Evolutionary conservation across 2,329 filamentous ascomycete genomes (phyloP).

Genomic region (Colletotrichum gigasporum): DNA sequence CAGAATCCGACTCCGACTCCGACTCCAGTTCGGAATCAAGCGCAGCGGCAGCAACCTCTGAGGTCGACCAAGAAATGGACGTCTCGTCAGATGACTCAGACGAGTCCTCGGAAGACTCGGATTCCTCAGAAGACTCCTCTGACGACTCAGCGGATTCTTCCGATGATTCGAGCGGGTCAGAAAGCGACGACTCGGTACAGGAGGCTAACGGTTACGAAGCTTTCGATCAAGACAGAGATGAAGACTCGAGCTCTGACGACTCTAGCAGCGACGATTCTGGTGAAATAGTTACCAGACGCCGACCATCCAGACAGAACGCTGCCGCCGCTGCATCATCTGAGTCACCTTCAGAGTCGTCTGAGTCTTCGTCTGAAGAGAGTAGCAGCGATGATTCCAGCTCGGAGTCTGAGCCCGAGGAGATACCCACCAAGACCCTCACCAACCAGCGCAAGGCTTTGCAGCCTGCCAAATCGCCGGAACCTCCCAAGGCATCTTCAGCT

Average conservation of each 20-base stretch:
- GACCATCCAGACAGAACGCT: background rate
- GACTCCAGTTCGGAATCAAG: slow-evolving; percentile 42
- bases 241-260: slow-evolving; percentile 26
- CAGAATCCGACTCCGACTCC: slow-evolving; percentile 41
- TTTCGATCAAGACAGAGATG: background rate
- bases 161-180: background rate
- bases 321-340: slow-evolving; percentile 8
- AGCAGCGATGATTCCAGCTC: slow-evolving; percentile 36
- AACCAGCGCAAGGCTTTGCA: slow-evolving; percentile 5
- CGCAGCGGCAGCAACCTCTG: background rate
- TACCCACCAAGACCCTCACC: slow-evolving; percentile 42
- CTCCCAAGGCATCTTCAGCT: slow-evolving; percentile 7
- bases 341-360: slow-evolving; percentile 10
- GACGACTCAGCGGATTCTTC: background rate
- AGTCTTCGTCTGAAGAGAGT: slow-evolving; percentile 9
- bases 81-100: background rate
- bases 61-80: background rate
- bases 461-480: background rate
- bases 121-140: background rate
- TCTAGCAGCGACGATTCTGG: background rate
- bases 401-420: slow-evolving; percentile 45
- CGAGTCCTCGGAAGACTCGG: background rate
- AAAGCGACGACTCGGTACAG: background rate
- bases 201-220: background rate
- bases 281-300: too few species aligned